A percentile compares a stretch with the other conserved stretches of the same genome.
phyloP scores from a whole-genome alignment of 192 early-diverging fungal genomes.

The Entophlyctis luteolus region DNA sequence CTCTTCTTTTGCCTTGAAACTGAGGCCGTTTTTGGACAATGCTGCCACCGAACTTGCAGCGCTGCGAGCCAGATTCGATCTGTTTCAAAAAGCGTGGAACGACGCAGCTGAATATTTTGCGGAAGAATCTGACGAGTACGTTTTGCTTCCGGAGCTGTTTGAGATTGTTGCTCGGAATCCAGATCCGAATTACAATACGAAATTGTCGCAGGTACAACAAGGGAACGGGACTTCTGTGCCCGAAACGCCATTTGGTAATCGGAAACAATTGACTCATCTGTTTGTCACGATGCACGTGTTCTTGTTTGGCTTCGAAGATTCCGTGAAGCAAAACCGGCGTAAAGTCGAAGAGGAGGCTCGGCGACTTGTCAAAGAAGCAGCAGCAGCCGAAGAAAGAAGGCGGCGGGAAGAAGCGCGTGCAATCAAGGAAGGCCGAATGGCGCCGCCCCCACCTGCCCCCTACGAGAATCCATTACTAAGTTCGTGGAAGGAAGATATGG shows the following conservation, averaged over 20 bases:
- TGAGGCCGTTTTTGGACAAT: slow-evolving; percentile 23
- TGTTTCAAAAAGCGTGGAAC: slow-evolving; percentile 33
- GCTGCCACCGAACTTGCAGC: slow-evolving; percentile 8
- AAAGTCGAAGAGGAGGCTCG: slow-evolving; percentile 35
- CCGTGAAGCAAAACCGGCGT: slow-evolving; percentile 36
- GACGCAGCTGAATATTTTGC: slow-evolving; percentile 45
- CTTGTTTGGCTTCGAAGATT: slow-evolving; percentile 41
- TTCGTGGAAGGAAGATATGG: neutral
- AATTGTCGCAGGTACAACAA: neutral
- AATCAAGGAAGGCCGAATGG: slow-evolving; percentile 14
- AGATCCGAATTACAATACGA: slow-evolving; percentile 17
- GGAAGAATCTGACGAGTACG: slow-evolving; percentile 45
- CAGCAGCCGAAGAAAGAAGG: slow-evolving; percentile 16
- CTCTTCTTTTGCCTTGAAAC: slow-evolving; percentile 14
- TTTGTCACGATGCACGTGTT: slow-evolving; percentile 43
- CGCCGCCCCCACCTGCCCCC: neutral
- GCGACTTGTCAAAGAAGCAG: slow-evolving; percentile 23
- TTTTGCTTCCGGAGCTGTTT: slow-evolving; percentile 16
- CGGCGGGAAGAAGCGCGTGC: slow-evolving; percentile 24
- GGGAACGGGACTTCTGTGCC: no score
- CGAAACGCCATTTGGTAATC: no score
- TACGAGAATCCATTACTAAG: neutral
- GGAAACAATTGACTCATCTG: slow-evolving; percentile 36
- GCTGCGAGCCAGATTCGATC: slow-evolving; percentile 15
- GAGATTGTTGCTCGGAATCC: slow-evolving; percentile 9